Evolutionary conservation across 2,329 filamentous ascomycete species (phyloP).

Genomic region (Simplicillium sp.): DNA sequence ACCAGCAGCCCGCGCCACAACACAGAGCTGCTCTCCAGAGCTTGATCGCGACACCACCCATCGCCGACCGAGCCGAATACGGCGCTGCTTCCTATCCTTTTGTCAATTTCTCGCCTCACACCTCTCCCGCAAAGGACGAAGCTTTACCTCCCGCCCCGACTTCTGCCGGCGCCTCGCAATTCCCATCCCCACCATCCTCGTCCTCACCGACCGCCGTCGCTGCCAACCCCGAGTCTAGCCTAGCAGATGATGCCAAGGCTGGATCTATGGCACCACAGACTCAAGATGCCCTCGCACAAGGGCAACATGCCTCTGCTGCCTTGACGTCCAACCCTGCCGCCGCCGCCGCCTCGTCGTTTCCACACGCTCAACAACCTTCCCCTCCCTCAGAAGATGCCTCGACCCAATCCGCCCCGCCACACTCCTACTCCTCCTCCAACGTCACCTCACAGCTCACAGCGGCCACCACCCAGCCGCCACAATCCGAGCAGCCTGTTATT

Average conservation of each 20-base stretch:
- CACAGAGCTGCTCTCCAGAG: background rate
- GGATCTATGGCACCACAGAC: conserved; percentile 39
- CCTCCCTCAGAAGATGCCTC: conserved; percentile 22
- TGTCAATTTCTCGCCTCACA: conserved; percentile 4
- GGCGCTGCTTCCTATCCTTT: background rate
- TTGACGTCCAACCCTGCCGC: background rate
- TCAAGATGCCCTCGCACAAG: conserved; percentile 4
- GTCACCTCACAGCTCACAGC: conserved; percentile 13
- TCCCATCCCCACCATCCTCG: conserved; percentile 46
- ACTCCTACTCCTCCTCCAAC: conserved; percentile 26
- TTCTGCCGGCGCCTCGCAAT: conserved; percentile 32
- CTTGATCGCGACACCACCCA: background rate
- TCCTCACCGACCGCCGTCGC: conserved; percentile 35
- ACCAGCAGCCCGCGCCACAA: conserved; percentile 1
- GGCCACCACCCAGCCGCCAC: conserved; percentile 14
- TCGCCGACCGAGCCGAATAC: background rate
- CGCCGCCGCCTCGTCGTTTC: background rate
- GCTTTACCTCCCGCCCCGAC: conserved; percentile 15
- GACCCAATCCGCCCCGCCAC: conserved; percentile 13
- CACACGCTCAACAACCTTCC: conserved; percentile 19
- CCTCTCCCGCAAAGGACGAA: background rate
- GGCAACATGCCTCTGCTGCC: conserved; percentile 3
- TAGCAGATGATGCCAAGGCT: conserved; percentile 29
- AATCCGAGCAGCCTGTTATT: conserved; percentile 45
- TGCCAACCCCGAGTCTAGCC: conserved; percentile 16